Conservation (phyloP, 108 stramenopile species). For the Nannochloropsis salina region DNA sequence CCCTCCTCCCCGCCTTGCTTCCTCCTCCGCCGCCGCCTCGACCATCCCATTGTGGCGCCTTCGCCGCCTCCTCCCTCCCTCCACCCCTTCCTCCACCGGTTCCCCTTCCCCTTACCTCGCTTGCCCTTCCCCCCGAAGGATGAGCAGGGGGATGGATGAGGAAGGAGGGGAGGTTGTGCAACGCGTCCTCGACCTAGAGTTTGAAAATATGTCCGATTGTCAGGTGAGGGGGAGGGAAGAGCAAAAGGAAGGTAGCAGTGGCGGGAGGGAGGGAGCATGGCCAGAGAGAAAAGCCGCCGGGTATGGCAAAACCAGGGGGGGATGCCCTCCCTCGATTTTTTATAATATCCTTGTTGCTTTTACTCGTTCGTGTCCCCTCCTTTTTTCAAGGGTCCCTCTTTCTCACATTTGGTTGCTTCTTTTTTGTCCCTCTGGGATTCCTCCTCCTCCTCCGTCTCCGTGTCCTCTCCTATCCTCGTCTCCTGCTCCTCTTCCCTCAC, state of each 20-base stretch:
- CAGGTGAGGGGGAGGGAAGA: slow-evolving; percentile 5
- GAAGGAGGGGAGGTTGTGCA: background rate
- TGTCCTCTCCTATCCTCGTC: background rate
- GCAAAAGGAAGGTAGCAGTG: background rate
- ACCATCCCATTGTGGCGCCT: background rate
- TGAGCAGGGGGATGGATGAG: background rate
- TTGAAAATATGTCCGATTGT: background rate
- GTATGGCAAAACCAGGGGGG: too few relatives aligned
- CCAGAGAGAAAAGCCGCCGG: too few relatives aligned
- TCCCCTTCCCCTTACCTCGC: background rate
- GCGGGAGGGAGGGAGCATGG: background rate
- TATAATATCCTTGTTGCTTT: too few relatives aligned
- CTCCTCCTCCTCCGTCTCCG: background rate
- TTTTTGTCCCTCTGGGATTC: background rate
- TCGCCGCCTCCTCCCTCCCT: background rate
- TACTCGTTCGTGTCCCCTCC: too few relatives aligned
- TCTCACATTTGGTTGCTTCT: background rate
- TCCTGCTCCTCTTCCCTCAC: background rate
- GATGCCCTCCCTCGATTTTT: too few relatives aligned
- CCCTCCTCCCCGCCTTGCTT: background rate
- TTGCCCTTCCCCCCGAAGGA: background rate
- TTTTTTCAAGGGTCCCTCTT: too few relatives aligned
- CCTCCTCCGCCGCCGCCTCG: background rate
- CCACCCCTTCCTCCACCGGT: background rate
- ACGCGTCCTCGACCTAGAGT: background rate